Evolutionary conservation across 345 rosid species (phyloP), one percentile per base, ranked within the genome.

Genomic region (Durio zibethinus): DNA sequence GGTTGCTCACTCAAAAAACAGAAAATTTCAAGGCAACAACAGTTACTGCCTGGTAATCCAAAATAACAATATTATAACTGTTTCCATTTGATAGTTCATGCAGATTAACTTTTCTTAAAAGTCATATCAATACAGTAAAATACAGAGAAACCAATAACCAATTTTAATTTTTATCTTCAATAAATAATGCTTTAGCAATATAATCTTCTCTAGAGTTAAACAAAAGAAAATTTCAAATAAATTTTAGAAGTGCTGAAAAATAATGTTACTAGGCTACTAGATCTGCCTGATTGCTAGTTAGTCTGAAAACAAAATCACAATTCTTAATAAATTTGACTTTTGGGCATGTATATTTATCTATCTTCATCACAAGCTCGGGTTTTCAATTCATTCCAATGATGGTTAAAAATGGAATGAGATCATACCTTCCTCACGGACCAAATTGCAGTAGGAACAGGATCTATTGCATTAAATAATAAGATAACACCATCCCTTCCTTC

Each of bases 381-480:
- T 71, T 71, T 50, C 29, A 18, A 61, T 71, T 53, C 64, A 36
- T 38, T 54, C 29, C 36, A 21, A 54, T 21, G 21, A 54, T 0
- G 7, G 12, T 23, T 54, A 57, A 29, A 74, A 16, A 59, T 29
- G 59, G 68, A 45, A 43, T 59, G 47, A 20, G 76, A 15, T 48
- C 76, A 42, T 87, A 93, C 99, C 97, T 93, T 87, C 74, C 82
- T 88, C 56, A 87, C 98, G 33, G 91, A 86, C 99, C 98, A 96
- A 75, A 85, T 80, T 33, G 93, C 90, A 76, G 84, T 69, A 18
- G 99, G 98, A 78, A 85, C 85, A 74, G 97, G 97, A 81, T 86
- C 88, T 21, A 79, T 80, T 36, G 87, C 93, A 78, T 86, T 78
- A 48, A 90, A 96, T 78, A 91, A 81, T 72, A 96, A 83, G 79